Evolutionary conservation across 2,329 filamentous ascomycete species (phyloP), one percentile per base, ranked within the genome.

Genomic region (Colletotrichum tanaceti): DNA sequence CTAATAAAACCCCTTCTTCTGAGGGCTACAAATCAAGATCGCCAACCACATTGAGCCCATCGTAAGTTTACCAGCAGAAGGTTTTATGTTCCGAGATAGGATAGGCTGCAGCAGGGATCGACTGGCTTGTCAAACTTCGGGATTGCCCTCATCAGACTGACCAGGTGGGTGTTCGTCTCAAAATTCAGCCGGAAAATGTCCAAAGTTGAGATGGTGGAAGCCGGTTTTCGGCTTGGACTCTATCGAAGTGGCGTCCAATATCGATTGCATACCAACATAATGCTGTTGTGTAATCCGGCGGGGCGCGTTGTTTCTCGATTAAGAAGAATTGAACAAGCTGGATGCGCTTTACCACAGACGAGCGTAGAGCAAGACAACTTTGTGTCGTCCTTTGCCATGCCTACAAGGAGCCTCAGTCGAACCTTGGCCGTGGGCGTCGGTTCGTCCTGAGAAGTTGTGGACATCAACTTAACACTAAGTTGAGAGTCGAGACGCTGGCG

Each of bases 111-210:
- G 32, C 32, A 35, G 32, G 32, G 32, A 35, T 35, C 32, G 32
- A 2, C 32, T 10, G 32, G 32, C 3, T 35, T 35, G 32, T 35
- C 32, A 35, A 35, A 35, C 4, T 38, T 20, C 18, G n/a, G 32
- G 38, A 53, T 20, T 13, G 32, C 32, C 50, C 53, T 55, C 7
- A 39, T 43, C 20, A 24, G 14, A 24, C 24, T 7, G 16, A 18
- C 38, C 11, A 46, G 9, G 9, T 13, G 18, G 32, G 22, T 54
- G 24, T 16, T 24, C 46, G 52, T 63, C 43, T 67, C 58, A 24
- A 28, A 35, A 35, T 35, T 35, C 32, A 35, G 32, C 32, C 32
- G 32, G 32, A 10, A 35, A 35, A 35, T 35, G 32, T 35, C 32
- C 32, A 9, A 35, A 20, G 18, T 35, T 53, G 54, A 7, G 11